Base-by-base conservation (phyloP, 495 filamentous ascomycete species). In the Neurospora sp. region DNA sequence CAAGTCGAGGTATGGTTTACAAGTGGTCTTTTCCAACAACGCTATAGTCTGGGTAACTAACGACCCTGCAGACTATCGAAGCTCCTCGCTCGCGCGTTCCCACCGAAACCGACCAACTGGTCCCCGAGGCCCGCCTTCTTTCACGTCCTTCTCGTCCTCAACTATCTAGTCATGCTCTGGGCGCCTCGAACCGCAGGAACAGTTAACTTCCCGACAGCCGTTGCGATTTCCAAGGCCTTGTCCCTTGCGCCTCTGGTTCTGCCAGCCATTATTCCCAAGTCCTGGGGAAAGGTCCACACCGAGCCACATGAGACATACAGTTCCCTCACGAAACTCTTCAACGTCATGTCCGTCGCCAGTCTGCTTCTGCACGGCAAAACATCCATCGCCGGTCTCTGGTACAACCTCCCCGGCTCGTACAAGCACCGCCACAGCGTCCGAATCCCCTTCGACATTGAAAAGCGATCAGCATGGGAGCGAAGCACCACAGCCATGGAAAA, bases 181-280 rank as follows among this genome's bases (percentile, higher is more conserved):
- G 80, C 88, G 4, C 89, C 89, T 0, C 82, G 76, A 23, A 81
- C 83, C 1, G 79, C 84, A 11, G 83, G 83, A 46, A 85, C 84
- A 11, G 74, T 78, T 6, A 77, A 79, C 0, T 90, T 90, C 74
- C 82, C 83, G 46, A 78, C 76, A 4, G 76, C 86, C 3, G 78
- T 84, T 3, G 73, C 83, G 5, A 72, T 83, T 2, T 80, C 83
- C n/a, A 86, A 85, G 54, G 76, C 82, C 9, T 80, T 88, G 20
- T 82, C 84, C 5, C 85, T 90, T 62, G 78, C 86, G n/a, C 86
- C 86, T 70, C 72, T 88, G 16, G 46, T 79, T 12, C 72, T 85
- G 12, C 83, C 82, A 5, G 75, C 78, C 35, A 76, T 87, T 18
- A 77, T 83, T 37, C 87, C 87, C 0, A 59, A 71, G 7, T 79